Percentiles rank a stretch among this genome's conserved stretches.
phyloP scores from a whole-genome alignment of 768 basidiomycete genomes.

The Macrocybe gigantea region DNA sequence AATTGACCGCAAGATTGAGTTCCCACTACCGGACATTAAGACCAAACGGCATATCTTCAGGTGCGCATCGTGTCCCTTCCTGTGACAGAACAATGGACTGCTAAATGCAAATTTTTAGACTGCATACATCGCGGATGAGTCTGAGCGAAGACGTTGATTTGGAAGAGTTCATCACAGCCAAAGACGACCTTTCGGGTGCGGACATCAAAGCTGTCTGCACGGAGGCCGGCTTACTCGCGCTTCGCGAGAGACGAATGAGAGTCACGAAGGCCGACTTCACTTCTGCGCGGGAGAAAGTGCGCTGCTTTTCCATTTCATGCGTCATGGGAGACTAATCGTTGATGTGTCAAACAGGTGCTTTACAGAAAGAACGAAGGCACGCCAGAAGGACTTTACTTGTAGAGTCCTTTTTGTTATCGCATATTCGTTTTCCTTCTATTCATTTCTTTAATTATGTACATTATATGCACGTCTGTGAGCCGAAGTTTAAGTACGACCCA shows the following conservation, averaged over 20 bases:
- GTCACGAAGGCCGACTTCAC: slow-evolving; percentile 91
- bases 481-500: no score
- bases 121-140: slow-evolving; percentile 96
- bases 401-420: slow-evolving; percentile 18
- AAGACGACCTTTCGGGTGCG: slow-evolving; percentile 94
- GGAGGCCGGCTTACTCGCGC: slow-evolving; percentile 92
- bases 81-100: slow-evolving; percentile 5
- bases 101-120: slow-evolving; percentile 27
- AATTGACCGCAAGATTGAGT: slow-evolving; percentile 98
- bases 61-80: slow-evolving; percentile 28
- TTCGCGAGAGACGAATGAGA: slow-evolving; percentile 92
- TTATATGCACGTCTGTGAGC: no score
- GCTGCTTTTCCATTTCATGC: slow-evolving; percentile 6
- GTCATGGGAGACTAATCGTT: neutral
- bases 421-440: slow-evolving; percentile 8
- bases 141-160: slow-evolving; percentile 83
- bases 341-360: slow-evolving; percentile 46
- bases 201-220: slow-evolving; percentile 99
- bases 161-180: slow-evolving; percentile 92
- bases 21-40: slow-evolving; percentile 95
- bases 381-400: slow-evolving; percentile 84
- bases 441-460: slow-evolving; percentile 11
- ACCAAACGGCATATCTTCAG: slow-evolving; percentile 99
- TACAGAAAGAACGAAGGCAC: slow-evolving; percentile 98
- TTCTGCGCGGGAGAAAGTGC: slow-evolving; percentile 87